Evolutionary conservation across 352 stramenopile species (phyloP).

Genomic region (Proteromonas lacertae): DNA sequence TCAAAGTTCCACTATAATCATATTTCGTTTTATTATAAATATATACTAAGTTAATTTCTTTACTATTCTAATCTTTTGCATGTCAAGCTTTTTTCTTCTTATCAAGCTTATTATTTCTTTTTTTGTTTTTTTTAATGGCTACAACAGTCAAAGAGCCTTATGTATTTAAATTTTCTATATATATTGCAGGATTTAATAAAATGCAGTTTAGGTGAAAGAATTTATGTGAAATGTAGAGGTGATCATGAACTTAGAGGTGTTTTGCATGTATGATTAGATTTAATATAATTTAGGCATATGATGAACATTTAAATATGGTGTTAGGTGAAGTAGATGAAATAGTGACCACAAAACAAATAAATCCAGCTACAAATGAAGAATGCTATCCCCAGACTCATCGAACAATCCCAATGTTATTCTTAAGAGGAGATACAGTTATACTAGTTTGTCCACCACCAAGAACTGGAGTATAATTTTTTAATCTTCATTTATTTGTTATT

Average conservation of each 20-base stretch:
- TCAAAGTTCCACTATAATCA: no score
- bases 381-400: constrained; percentile 53
- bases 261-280: constrained; percentile 17
- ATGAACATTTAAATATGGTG: constrained; percentile 96
- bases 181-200: constrained; percentile 67
- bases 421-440: constrained; percentile 87
- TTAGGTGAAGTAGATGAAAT: constrained; percentile 92
- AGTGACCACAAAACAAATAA: constrained; percentile 70
- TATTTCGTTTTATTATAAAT: no score
- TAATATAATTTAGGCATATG: constrained; percentile 39
- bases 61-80: no score
- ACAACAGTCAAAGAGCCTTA: no score
- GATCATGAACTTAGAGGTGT: constrained; percentile 77
- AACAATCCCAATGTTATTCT: constrained; percentile 90
- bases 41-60: no score
- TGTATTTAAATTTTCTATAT: no score
- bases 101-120: no score
- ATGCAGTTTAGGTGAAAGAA: constrained; percentile 82
- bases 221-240: constrained; percentile 92
- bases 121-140: no score
- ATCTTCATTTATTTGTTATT: no score
- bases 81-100: no score
- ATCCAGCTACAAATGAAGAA: constrained; percentile 88
- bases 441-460: constrained; percentile 77
- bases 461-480: constrained; percentile 18